Evolutionary conservation across 306 rosid genomes (phyloP), one percentile per base, ranked within the genome.

Genomic region (Dryas drummondii): DNA sequence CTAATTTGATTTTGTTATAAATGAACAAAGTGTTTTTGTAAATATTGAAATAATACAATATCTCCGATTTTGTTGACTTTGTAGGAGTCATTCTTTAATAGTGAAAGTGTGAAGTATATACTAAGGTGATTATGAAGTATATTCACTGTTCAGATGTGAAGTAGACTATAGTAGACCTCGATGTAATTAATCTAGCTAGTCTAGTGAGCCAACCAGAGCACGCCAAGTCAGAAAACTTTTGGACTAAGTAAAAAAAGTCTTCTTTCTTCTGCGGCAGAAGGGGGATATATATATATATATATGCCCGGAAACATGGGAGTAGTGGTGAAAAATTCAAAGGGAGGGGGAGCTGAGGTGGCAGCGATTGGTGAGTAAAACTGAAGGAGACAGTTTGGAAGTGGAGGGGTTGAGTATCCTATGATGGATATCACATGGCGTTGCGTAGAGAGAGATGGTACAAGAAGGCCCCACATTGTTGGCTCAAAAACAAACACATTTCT

Each of bases 401-500:
- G 46, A 62, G 84, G 72, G 80, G 79, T 59, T 76, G 57, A 72
- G 75, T 82, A 75, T 86, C 83, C 85, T 73, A 70, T 58, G 79
- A 78, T 54, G 17, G 79, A 76, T 84, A 76, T 90, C 99, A 92
- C 98, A 89, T 92, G 99, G 89, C 32, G 66, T 52, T 89, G 92
- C 82, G 87, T 73, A 85, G 77, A 54, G 89, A 76, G 93, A 85
- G 84, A 85, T 82, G 76, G 76, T 85, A 90, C 99, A 92, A 41
- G 80, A 22, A 82, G 96, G 91, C 84, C 98, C 97, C 99, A 90
- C 98, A 78, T 81, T 90, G 97, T 83, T 88, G 59, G 82, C 88
- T 81, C 80, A 75, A 90, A 86, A 73, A 79, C 93, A 84, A 87
- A 92, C 99, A 92, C 72, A 45, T 68, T 77, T 87, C 66, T 77